Base-by-base conservation (phyloP, 257 asterid genomes). In the Solanum okadae region DNA sequence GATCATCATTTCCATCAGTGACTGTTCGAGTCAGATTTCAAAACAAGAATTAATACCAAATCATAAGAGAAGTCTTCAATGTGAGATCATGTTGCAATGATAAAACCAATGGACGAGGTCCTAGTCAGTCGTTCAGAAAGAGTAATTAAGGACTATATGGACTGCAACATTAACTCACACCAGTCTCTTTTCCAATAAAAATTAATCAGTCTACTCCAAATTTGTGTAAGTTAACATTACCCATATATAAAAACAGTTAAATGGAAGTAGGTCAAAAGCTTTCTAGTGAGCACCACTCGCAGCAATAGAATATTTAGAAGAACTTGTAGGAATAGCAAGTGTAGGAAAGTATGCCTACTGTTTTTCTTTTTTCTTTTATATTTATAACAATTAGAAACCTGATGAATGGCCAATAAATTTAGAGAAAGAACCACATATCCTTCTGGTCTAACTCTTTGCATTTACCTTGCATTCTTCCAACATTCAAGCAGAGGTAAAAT, bases 1-100 rank as follows among this genome's bases (percentile, higher is more conserved):
- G 84, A 87, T 78, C 89, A 81, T 93, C 93, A 79, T 88, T 89
- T 56, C 52, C 92, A 83, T 77, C 91, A 42, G 82, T 65, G 77
- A 86, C 95, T 92, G 92, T 86, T 77, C 12, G 37, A 77, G 65
- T 86, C 86, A 89, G 78, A 89, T 87, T 85, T 44, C 68, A 76
- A 84, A 79, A 90, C 70, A 35, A 82, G 18, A 49, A 82, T 82
- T 10, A 82, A 82, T 82, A 23, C 29, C 31, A 82, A 82, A 82
- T 10, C 44, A 49, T 3, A 52, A 82, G 29, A 29, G 44, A 82
- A 49, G 31, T 49, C 70, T 82, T 82, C 56, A 33, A 49, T 1
- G 42, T 25, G 88, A 59, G 52, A 73, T 56, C 16, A 71, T 25
- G n/a, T 8, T 40, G 22, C 87, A 86, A 15, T 73, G 61, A 31